A percentile compares a stretch with the other conserved stretches of the same genome.
Conservation (phyloP, 2,329 filamentous ascomycete species). For the Scedosporium boydii region DNA sequence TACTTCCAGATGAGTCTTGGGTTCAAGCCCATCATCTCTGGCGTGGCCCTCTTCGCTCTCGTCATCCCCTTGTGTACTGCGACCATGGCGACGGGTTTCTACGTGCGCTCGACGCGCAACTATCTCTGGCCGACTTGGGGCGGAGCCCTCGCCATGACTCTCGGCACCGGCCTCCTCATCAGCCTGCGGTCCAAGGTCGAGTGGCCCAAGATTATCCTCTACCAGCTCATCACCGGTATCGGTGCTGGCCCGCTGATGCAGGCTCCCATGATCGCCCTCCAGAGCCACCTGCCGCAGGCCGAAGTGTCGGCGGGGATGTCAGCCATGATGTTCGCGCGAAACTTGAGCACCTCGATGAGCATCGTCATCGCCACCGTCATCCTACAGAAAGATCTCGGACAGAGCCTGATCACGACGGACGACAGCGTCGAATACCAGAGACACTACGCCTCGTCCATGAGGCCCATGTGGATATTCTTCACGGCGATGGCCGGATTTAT, state of each 20-base stretch:
- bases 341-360: slow-evolving; percentile 46
- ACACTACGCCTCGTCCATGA: neutral
- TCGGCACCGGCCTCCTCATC: slow-evolving; percentile 50
- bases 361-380: slow-evolving; percentile 43
- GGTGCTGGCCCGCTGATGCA: slow-evolving; percentile 57
- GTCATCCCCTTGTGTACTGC: slow-evolving; percentile 25
- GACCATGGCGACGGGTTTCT: slow-evolving; percentile 18
- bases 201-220: slow-evolving; percentile 39
- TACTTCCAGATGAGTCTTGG: slow-evolving; percentile 67
- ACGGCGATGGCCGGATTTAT: neutral
- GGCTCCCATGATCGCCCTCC: slow-evolving; percentile 52
- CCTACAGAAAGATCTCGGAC: slow-evolving; percentile 9
- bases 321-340: slow-evolving; percentile 50
- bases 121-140: slow-evolving; percentile 37
- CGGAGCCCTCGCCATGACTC: slow-evolving; percentile 17
- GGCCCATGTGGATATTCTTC: neutral
- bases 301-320: slow-evolving; percentile 56
- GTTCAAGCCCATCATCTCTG: slow-evolving; percentile 52
- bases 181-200: slow-evolving; percentile 41
- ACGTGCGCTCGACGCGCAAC: slow-evolving; percentile 36
- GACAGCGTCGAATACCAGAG: neutral
- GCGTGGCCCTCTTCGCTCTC: slow-evolving; percentile 58
- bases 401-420: neutral
- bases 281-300: slow-evolving; percentile 47
- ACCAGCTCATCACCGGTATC: slow-evolving; percentile 49